Conservation (phyloP, 2,329 filamentous ascomycete genomes). For the Chaetomiaceae sp. region DNA sequence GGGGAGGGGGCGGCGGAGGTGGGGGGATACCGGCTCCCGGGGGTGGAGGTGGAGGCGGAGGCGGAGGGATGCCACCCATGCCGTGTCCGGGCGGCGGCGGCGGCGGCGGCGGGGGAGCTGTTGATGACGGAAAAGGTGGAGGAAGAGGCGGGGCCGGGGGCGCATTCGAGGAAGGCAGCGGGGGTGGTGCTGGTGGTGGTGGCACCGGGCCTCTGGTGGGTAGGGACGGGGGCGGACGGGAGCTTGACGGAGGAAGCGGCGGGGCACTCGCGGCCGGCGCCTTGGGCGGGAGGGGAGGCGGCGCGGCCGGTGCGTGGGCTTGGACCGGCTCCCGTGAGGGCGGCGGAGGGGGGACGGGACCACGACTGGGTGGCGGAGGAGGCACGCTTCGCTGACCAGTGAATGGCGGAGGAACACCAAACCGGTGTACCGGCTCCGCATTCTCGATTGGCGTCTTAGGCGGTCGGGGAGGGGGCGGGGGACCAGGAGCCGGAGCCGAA, state of each 20-base stretch:
- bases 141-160: slow-evolving; percentile 31
- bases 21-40: slow-evolving; percentile 29
- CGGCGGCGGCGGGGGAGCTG: slow-evolving; percentile 31
- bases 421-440: slow-evolving; percentile 52
- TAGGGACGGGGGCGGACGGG: slow-evolving; percentile 45
- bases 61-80: slow-evolving; percentile 36
- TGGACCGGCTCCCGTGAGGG: slow-evolving; percentile 38
- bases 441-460: slow-evolving; percentile 68
- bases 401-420: slow-evolving; percentile 77
- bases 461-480: slow-evolving; percentile 62
- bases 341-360: slow-evolving; percentile 65
- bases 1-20: slow-evolving; percentile 48
- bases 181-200: slow-evolving; percentile 31
- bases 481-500: slow-evolving; percentile 45
- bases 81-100: slow-evolving; percentile 27
- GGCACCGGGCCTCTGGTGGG: slow-evolving; percentile 33
- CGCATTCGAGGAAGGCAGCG: slow-evolving; percentile 24
- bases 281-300: slow-evolving; percentile 43
- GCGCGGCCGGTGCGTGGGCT: slow-evolving; percentile 26
- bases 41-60: slow-evolving; percentile 35
- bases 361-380: slow-evolving; percentile 68
- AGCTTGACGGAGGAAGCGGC: slow-evolving; percentile 45
- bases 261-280: slow-evolving; percentile 39
- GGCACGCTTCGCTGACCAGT: slow-evolving; percentile 60
- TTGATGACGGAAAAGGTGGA: slow-evolving; percentile 25